A percentile compares a stretch with the other conserved stretches of the same genome.
Conservation (phyloP, 2,329 filamentous ascomycete genomes). For the Aspergillus fumigatus region DNA sequence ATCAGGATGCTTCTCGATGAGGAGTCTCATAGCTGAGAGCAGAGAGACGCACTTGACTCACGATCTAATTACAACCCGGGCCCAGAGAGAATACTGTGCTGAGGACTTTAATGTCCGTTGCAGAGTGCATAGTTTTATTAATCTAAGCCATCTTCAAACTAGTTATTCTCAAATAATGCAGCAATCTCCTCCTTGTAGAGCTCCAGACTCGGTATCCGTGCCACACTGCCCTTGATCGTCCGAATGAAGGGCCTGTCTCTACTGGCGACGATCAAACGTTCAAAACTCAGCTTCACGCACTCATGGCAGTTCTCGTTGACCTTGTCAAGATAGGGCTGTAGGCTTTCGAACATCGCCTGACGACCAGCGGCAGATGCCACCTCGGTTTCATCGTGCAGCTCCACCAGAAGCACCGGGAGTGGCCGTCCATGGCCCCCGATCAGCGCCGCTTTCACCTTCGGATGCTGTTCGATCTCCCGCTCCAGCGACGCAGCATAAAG, state of each 20-base stretch:
- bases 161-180: conserved; percentile 2
- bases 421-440: conserved; percentile 19
- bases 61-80: too few relatives aligned
- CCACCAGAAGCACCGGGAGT: conserved; percentile 18
- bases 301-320: conserved; percentile 16
- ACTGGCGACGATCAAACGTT: conserved; percentile 13
- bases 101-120: too few relatives aligned
- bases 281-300: conserved; percentile 11
- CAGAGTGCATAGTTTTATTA: not conserved
- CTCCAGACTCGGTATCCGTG: conserved; percentile 9
- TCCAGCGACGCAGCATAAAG: conserved; percentile 20
- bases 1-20: too few relatives aligned
- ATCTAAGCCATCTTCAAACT: not conserved
- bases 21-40: too few relatives aligned
- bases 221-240: conserved; percentile 18
- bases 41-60: too few relatives aligned
- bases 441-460: conserved; percentile 13
- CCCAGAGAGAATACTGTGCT: too few relatives aligned
- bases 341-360: not conserved
- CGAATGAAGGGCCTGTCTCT: conserved; percentile 15
- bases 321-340: conserved; percentile 15
- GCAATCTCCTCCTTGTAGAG: conserved; percentile 14
- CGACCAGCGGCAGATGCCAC: not conserved
- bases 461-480: conserved; percentile 19
- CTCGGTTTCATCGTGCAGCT: conserved; percentile 3